phyloP scores from a whole-genome alignment of 805 yeast species.

The Starmerella geochares region DNA sequence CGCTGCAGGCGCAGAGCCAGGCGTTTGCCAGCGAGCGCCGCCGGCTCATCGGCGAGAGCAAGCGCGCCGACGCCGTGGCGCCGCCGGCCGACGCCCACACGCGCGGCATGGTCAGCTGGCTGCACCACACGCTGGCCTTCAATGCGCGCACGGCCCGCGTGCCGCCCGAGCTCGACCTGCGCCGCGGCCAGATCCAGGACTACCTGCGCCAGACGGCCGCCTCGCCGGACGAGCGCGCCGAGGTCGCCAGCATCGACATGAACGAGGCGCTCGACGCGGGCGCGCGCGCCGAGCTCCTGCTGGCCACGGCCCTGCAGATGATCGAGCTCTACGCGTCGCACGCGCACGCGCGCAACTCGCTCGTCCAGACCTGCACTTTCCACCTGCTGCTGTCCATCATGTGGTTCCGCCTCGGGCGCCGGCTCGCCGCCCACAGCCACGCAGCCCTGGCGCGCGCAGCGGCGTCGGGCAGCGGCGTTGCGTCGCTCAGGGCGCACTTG shows the following conservation, averaged over 20 bases:
- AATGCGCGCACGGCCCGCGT: background rate
- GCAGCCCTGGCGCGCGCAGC: background rate
- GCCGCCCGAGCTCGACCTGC: conserved; percentile 7
- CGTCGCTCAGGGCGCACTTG: background rate
- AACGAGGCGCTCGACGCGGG: background rate
- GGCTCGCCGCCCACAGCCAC: background rate
- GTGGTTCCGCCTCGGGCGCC: background rate
- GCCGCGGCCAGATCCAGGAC: background rate
- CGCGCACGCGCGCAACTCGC: background rate
- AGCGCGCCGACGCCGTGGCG: background rate
- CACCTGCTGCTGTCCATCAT: background rate
- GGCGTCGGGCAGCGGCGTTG: background rate
- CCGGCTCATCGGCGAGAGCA: background rate
- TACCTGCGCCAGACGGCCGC: conserved; percentile 1
- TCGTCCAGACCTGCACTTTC: background rate
- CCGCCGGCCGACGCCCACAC: background rate
- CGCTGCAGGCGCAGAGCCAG: conserved; percentile 4
- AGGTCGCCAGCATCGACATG: background rate
- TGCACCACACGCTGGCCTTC: background rate
- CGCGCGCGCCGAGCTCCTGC: background rate
- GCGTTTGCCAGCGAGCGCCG: background rate
- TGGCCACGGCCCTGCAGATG: background rate
- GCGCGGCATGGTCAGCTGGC: conserved; percentile 6
- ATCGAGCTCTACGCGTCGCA: background rate
- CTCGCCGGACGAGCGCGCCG: background rate